Evolutionary conservation across 2,329 filamentous ascomycete genomes (phyloP).

Genomic region (Trichophyton mentagrophytes): DNA sequence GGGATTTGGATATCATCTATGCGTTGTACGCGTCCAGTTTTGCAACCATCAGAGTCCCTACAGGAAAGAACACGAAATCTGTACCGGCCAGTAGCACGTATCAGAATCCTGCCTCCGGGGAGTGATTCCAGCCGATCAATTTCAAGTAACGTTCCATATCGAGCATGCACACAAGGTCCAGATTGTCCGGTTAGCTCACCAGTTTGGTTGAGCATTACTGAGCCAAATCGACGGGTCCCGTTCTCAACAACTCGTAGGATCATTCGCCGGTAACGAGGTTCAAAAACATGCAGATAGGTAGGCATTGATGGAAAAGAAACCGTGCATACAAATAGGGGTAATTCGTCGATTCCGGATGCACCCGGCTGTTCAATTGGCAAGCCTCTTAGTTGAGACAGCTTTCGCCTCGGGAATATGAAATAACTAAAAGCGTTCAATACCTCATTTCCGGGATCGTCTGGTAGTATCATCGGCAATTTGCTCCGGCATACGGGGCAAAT

Average conservation of each 20-base stretch:
- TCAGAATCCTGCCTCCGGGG: conserved; percentile 65
- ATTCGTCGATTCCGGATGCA: conserved; percentile 40
- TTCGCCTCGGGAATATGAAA: conserved; percentile 55
- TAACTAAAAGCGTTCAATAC: conserved; percentile 51
- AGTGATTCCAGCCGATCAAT: conserved; percentile 63
- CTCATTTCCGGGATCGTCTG: conserved; percentile 46
- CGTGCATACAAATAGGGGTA: conserved; percentile 67
- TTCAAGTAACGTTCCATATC: conserved; percentile 65
- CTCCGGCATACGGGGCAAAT: conserved; percentile 73
- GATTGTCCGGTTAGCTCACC: conserved; percentile 8
- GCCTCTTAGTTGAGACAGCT: conserved; percentile 45
- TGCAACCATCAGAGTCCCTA: conserved; percentile 61
- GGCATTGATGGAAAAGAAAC: conserved; percentile 65
- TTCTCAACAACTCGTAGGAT: conserved; percentile 60
- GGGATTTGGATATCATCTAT: conserved; percentile 70
- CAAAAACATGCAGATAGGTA: conserved; percentile 81
- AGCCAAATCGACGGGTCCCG: conserved; percentile 65
- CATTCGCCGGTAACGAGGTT: conserved; percentile 85
- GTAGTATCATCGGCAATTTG: conserved; percentile 42
- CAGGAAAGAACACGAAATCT: conserved; percentile 57
- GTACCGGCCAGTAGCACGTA: conserved; percentile 64
- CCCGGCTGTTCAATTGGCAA: conserved; percentile 46
- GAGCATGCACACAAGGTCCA: conserved; percentile 47
- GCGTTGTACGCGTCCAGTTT: conserved; percentile 60
- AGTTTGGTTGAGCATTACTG: conserved; percentile 58